Evolutionary conservation across 75 land plant genomes (phyloP), one percentile per base, ranked within the genome.

Genomic region (Ceratopteris richardii): DNA sequence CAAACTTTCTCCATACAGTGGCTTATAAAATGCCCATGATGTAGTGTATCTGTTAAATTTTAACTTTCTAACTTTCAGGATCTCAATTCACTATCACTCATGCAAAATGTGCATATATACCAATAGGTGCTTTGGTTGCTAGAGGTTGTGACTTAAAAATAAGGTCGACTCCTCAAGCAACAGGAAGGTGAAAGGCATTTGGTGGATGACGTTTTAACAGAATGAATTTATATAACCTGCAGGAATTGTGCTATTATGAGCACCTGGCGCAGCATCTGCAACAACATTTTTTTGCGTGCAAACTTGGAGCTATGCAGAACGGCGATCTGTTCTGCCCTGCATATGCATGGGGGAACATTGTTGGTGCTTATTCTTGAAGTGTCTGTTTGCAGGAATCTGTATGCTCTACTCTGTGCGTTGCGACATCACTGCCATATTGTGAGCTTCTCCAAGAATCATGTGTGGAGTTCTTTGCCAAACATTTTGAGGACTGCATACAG

Each of bases 401-500:
- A 14, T 83, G 87, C 68, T 62, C 87, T n/a, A 77, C 86, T 61
- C 71, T 94, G 57, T 87, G 72, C 69, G 85, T 79, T 37, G 74
- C 93, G 51, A 62, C 85, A 41, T 75, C 82, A 57, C 54, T 94
- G 62, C 85, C 79, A 43, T 69, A 77, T 4, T 94, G 88, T 69
- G 77, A 84, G 69, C 63, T 73, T 17, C 70, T 94, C 23, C 72
- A 88, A 62, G 95, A 94, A 64, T 65, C 85, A 54, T 94, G 98
- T 55, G 76, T 81, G 63, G 93, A 85, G 61, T 76, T 70, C 46
- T 90, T 85, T 58, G 65, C 98, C 5, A 79, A 70, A 72, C 90
- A 89, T 61, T 94, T 94, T 69, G 96, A 94, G 55, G 91, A 85
- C 27, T 94, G 87, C 31, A 74, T 86, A 42, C 71, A 81, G 57